Base-by-base conservation (phyloP, 352 stramenopile genomes). In the Phytopythium montanum region DNA sequence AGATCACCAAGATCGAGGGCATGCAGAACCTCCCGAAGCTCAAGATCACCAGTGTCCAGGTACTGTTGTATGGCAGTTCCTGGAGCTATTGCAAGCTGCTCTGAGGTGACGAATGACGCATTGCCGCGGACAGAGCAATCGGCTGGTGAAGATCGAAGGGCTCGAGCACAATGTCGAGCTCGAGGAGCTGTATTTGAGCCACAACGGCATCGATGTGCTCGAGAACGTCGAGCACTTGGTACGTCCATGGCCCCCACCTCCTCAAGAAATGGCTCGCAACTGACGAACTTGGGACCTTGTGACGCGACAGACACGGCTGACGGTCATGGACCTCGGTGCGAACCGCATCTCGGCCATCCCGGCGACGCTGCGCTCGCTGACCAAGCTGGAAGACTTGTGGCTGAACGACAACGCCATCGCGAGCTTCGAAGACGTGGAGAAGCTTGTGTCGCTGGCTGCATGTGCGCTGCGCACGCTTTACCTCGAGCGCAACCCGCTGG, bases 171-270 rank as follows among this genome's bases (percentile, higher is more conserved):
- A 97, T 51, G 78, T 74, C 14, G 64, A 66, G 33, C 76, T 99
- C 31, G 92, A 98, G 73, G 97, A 99, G 75, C 75, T 99, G 7
- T 99, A 99, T 63, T 68, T 99, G 56, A 96, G 92, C 59, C 94
- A 99, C 74, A 99, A 99, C 67, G 95, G 82, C 50, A 99, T 99
- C 65, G 79, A 94, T 54, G 76, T 64, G 46, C 76, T 96, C n/a
- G 74, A 90, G 44, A 88, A 88, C 33, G 51, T 95, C 21, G 73
- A 72, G 29, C 76, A 91, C 52, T 68, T 95, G 71, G 85, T 95
- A 76, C 46, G 75, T 62, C 9, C 38, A 23, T 42, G 23, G 14
- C 33, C 14, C 3, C 14, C 33, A 16, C 33, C 10, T 16, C 0
- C 14, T 1, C 5, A 36, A 36, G 18, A 7, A 38, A 38, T 38